A percentile compares a stretch with the other conserved stretches of the same genome.
These are phyloP conservation scores for Asterella californica DNA, from an alignment of 225 moss, liverwort and hornwort species.

Conservation along the genomic window DNA sequence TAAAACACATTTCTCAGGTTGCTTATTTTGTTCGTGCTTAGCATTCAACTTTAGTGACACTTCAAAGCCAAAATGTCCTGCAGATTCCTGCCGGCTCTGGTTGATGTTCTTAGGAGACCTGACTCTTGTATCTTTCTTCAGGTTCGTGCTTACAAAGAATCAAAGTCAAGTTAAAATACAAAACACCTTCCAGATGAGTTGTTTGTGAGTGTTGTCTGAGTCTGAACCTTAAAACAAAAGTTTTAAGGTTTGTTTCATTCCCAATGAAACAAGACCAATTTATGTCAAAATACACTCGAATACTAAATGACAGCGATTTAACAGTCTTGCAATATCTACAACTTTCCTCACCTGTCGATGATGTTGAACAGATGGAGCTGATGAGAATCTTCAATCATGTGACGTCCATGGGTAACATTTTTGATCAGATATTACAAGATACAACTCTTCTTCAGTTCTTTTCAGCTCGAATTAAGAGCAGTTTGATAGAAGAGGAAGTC, in stretches of 20 bases:
- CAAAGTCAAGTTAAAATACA: too few relatives aligned
- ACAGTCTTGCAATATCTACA: not conserved
- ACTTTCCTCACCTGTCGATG: too few relatives aligned
- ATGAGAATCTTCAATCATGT: conserved; percentile 46
- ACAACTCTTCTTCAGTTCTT: conserved; percentile 37
- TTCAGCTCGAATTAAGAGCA: conserved; percentile 33
- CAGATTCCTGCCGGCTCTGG: conserved; percentile 40
- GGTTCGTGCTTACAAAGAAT: conserved; percentile 20
- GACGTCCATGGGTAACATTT: conserved; percentile 20
- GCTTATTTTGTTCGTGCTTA: not conserved
- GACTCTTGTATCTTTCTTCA: conserved; percentile 38
- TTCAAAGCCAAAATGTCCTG: not conserved
- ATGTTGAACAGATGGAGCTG: conserved; percentile 38
- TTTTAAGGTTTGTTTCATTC: not conserved
- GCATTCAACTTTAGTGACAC: not conserved
- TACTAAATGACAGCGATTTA: not conserved
- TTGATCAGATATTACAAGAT: conserved; percentile 32
- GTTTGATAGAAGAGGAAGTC: conserved; percentile 39
- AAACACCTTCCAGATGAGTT: not conserved
- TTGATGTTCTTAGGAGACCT: conserved; percentile 31
- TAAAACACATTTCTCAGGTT: not conserved
- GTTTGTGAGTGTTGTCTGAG: not conserved
- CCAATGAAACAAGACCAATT: not conserved
- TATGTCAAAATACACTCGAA: not conserved
- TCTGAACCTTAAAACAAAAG: too few relatives aligned